Evolutionary conservation across 2,329 filamentous ascomycete genomes (phyloP), one percentile per base, ranked within the genome.

Genomic region (Macrophomina pseudophaseolina): DNA sequence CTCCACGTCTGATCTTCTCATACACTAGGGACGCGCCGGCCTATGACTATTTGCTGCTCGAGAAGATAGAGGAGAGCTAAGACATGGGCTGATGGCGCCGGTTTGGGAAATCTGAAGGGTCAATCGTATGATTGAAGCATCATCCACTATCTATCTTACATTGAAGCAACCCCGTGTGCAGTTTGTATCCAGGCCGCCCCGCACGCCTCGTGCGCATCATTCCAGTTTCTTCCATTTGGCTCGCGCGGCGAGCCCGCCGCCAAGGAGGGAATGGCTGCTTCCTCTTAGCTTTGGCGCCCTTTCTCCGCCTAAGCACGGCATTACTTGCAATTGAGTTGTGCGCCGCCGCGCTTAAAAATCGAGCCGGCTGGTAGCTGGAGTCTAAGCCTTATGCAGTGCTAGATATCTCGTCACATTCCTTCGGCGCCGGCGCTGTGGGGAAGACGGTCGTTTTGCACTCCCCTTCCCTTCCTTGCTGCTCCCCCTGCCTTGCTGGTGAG

Each of bases 361-460:
- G 16, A 35, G 52, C 35, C 33, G 52, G n/a, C 23, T 44, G 56
- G n/a, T 12, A 40, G 42, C 42, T 32, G 58, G 42, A 44, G 42
- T 44, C 58, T 35, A 62, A 62, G 58, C 58, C 58, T 62, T 62
- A 62, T 62, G 58, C 58, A 62, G 49, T 62, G 58, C 58, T 49
- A 49, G 28, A 60, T 12, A 51, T 62, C 44, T 49, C 58, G 58
- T 62, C 58, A 62, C 58, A 62, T 48, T 62, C 58, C 58, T 62
- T 62, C 58, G 35, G 35, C 0, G 35, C 35, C 7, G 7, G 52
- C 32, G 32, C 33, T 12, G 23, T 23, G 58, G 44, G 42, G 7
- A 18, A n/a, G 7, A 48, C 42, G 14, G 16, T 33, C 54, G 40
- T n/a, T 59, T 28, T 40, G 14, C 18, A 9, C 33, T 1, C 42